Evolutionary conservation across 805 yeast species (phyloP).

Genomic region (Yarrowia hollandica): DNA sequence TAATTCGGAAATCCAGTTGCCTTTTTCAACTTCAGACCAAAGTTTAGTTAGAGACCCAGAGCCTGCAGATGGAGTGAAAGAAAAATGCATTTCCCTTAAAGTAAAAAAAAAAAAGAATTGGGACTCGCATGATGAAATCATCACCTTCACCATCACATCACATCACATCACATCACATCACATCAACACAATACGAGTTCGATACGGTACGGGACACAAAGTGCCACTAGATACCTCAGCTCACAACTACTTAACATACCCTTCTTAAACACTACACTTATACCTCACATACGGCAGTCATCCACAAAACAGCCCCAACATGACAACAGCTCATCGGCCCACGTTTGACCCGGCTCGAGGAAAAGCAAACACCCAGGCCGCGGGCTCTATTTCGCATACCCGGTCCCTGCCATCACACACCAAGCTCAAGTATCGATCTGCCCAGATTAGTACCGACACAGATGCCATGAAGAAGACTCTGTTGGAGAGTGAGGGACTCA

Average conservation of each 20-base stretch:
- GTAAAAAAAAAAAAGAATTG: neutral
- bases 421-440: slow-evolving; percentile 49
- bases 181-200: too few species aligned
- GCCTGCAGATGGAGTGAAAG: too few species aligned
- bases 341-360: slow-evolving; percentile 66
- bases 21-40: neutral
- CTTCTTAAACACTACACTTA: neutral
- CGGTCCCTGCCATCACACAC: slow-evolving; percentile 57
- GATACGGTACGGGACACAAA: too few species aligned
- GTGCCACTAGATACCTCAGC: too few species aligned
- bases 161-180: neutral
- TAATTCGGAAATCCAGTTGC: neutral
- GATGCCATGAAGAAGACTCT: slow-evolving; percentile 37
- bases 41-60: neutral
- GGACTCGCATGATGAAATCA: neutral
- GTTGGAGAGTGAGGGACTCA: slow-evolving; percentile 32
- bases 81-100: too few species aligned
- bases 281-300: neutral
- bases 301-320: too few species aligned
- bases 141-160: neutral
- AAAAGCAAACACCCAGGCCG: slow-evolving; percentile 46
- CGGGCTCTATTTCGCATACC: slow-evolving; percentile 53
- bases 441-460: neutral
- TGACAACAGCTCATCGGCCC: slow-evolving; percentile 73
- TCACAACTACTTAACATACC: too few species aligned